Conservation (phyloP, 139 green algal genomes). For the Coccomyxa sp. region DNA sequence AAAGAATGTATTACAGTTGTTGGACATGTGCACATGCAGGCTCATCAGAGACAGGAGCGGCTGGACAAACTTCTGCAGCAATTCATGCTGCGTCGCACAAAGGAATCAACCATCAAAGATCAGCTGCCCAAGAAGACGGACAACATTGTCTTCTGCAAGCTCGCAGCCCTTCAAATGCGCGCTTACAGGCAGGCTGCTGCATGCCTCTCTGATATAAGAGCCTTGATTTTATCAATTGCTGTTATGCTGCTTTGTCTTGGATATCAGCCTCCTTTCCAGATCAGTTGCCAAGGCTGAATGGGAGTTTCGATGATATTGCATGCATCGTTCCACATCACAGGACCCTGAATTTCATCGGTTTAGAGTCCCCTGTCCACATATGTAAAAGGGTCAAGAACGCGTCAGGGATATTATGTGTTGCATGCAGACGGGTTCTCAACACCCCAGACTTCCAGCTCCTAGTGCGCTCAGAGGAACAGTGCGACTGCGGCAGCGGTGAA, state of each 20-base stretch:
- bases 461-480: constrained; percentile 32
- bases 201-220: background rate
- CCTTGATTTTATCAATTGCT: background rate
- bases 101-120: constrained; percentile 49
- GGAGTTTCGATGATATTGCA: background rate
- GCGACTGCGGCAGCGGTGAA: constrained; percentile 31
- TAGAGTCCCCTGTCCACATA: too few relatives aligned
- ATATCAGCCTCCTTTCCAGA: background rate
- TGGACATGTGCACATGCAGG: background rate
- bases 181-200: constrained; percentile 43
- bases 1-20: too few relatives aligned
- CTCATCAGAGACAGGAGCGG: constrained; percentile 4
- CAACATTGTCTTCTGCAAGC: constrained; percentile 68
- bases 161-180: constrained; percentile 50
- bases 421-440: constrained; percentile 38
- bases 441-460: constrained; percentile 52
- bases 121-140: constrained; percentile 70
- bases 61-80: constrained; percentile 33
- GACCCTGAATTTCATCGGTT: too few relatives aligned
- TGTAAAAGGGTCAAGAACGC: too few relatives aligned
- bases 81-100: constrained; percentile 63
- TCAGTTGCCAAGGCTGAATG: background rate
- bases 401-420: too few relatives aligned
- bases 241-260: background rate
- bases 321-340: too few relatives aligned